A percentile compares a stretch with the other conserved stretches of the same genome.
These are phyloP conservation scores for Hymenoscyphus fructigenus DNA, from an alignment of 2,329 filamentous ascomycete species.

Conservation along the genomic window DNA sequence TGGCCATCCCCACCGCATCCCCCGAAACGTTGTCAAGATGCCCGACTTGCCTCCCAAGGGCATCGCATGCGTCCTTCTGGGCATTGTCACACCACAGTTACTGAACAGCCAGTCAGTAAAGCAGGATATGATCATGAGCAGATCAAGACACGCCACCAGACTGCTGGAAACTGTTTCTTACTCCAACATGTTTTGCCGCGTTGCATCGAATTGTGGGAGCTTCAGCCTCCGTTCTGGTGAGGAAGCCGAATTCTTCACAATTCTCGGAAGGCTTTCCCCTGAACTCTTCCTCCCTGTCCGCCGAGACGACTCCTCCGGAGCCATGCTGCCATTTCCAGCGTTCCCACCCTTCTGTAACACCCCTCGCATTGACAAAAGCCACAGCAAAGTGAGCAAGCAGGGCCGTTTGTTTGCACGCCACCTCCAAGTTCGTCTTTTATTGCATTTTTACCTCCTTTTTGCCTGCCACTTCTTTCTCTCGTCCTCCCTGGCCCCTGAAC, in stretches of 20 bases:
- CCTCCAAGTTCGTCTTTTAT: conserved; percentile 20
- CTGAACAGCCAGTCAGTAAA: background rate
- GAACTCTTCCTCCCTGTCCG: background rate
- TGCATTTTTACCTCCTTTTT: conserved; percentile 22
- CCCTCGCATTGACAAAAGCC: conserved; percentile 13
- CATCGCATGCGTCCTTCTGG: background rate
- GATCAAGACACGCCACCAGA: background rate
- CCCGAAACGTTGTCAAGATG: background rate
- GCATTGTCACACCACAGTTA: background rate
- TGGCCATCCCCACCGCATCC: background rate
- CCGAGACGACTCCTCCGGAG: conserved; percentile 11
- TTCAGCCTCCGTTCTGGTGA: background rate
- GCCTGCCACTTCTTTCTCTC: conserved; percentile 9
- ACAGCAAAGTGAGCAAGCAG: background rate
- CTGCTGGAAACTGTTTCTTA: background rate
- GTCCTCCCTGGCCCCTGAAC: conserved; percentile 1
- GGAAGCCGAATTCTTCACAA: background rate
- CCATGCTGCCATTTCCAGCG: conserved; percentile 14
- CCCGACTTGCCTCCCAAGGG: background rate
- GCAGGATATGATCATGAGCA: background rate
- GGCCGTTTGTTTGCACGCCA: conserved; percentile 15
- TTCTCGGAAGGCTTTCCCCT: background rate
- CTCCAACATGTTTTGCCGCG: background rate
- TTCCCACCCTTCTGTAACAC: conserved; percentile 27
- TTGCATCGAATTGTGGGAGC: background rate